phyloP scores from a whole-genome alignment of 1,284 basidiomycete genomes.

The Malassezia brasiliensis region DNA sequence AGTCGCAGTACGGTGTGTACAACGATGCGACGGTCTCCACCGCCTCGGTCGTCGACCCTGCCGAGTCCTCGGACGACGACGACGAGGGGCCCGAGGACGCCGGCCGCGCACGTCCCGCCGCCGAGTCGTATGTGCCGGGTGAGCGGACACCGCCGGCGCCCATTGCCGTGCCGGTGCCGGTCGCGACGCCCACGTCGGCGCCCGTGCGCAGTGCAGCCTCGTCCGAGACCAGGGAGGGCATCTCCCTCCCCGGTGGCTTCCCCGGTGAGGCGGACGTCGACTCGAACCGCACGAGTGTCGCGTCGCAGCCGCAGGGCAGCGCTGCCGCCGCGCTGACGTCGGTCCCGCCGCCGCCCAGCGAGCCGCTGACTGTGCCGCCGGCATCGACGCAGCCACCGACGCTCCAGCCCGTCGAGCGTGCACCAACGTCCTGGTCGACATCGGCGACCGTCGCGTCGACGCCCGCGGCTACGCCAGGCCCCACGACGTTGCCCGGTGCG shows the following conservation, averaged over 20 bases:
- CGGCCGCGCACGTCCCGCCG: neutral
- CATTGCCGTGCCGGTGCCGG: neutral
- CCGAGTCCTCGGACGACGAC: neutral
- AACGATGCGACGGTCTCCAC: neutral
- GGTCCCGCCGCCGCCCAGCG: neutral
- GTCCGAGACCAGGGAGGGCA: neutral
- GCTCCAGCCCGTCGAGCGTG: neutral
- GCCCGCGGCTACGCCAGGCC: neutral
- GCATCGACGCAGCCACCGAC: neutral
- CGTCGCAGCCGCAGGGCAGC: neutral
- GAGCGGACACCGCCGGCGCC: neutral
- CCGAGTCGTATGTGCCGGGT: neutral
- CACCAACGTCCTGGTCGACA: neutral
- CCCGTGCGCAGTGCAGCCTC: neutral
- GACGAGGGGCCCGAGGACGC: neutral
- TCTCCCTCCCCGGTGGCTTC: conserved; percentile 19
- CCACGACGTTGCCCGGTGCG: neutral
- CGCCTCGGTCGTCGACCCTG: too few relatives aligned
- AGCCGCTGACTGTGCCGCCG: neutral
- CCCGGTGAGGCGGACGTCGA: conserved; percentile 2
- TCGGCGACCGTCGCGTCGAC: neutral
- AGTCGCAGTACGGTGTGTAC: conserved; percentile 12
- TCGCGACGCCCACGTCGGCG: neutral
- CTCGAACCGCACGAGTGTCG: neutral
- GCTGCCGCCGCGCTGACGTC: neutral